Evolutionary conservation across 495 filamentous ascomycete species (phyloP).

Genomic region (Clavariopsis aquatica): DNA sequence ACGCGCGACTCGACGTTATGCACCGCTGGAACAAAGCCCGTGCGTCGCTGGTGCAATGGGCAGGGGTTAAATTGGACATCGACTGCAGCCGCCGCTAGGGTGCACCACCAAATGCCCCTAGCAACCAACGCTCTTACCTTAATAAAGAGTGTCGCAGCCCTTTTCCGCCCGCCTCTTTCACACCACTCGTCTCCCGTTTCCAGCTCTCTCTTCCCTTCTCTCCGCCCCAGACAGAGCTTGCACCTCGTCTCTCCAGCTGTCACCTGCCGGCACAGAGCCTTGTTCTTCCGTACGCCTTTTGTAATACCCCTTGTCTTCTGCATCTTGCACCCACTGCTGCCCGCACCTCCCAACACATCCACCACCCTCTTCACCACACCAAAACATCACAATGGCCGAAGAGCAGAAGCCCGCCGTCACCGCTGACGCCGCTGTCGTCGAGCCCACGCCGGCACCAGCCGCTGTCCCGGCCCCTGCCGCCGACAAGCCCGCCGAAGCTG

Average conservation of each 20-base stretch:
- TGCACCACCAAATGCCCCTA: constrained; percentile 13
- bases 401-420: constrained; percentile 35
- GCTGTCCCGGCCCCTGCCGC: constrained; percentile 41
- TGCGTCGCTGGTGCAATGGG: neutral
- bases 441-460: constrained; percentile 48
- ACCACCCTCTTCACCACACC: constrained; percentile 3
- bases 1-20: constrained; percentile 10
- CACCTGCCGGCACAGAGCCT: constrained; percentile 29
- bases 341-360: neutral
- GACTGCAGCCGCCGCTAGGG: too few species aligned
- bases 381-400: constrained; percentile 23
- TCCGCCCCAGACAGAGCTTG: constrained; percentile 8
- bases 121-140: constrained; percentile 18
- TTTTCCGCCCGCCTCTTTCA: constrained; percentile 17
- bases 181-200: too few species aligned
- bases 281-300: constrained; percentile 29
- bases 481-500: constrained; percentile 50
- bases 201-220: too few species aligned
- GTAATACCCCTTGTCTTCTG: constrained; percentile 28
- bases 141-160: constrained; percentile 19
- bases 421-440: constrained; percentile 40
- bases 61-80: neutral
- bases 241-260: constrained; percentile 10
- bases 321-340: neutral
- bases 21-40: too few species aligned